These are phyloP conservation scores for Tetrahymena thermophila DNA, from an alignment of 73 alveolate species.

Conservation along the genomic window DNA sequence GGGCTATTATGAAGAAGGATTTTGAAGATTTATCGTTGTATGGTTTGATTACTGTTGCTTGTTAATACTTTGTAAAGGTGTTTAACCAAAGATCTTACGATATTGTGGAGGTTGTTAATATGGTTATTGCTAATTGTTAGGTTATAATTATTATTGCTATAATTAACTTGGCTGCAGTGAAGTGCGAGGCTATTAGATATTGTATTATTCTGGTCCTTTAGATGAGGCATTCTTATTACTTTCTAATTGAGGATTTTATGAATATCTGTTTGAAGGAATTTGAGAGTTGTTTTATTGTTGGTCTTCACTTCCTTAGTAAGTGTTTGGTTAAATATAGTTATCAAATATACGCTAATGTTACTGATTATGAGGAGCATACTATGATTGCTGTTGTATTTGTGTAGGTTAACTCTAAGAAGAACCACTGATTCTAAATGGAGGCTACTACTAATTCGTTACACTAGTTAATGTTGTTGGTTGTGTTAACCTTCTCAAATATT, in stretches of 20 bases:
- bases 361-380: not conserved
- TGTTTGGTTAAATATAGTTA: not conserved
- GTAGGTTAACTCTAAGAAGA: not conserved
- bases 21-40: not conserved
- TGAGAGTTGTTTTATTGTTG: too few species aligned
- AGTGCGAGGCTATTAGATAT: not conserved
- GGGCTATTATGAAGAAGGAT: not conserved
- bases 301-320: not conserved
- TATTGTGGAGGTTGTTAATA: not conserved
- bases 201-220: not conserved
- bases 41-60: not conserved
- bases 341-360: not conserved
- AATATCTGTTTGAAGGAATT: not conserved
- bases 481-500: not conserved
- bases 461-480: not conserved
- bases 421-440: not conserved
- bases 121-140: not conserved
- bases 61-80: not conserved
- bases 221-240: not conserved
- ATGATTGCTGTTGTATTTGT: not conserved
- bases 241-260: not conserved
- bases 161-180: not conserved
- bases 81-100: not conserved
- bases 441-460: not conserved
- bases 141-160: not conserved